Conservation (phyloP, 2,329 filamentous ascomycete species). For the Sphaerulina populicola region DNA sequence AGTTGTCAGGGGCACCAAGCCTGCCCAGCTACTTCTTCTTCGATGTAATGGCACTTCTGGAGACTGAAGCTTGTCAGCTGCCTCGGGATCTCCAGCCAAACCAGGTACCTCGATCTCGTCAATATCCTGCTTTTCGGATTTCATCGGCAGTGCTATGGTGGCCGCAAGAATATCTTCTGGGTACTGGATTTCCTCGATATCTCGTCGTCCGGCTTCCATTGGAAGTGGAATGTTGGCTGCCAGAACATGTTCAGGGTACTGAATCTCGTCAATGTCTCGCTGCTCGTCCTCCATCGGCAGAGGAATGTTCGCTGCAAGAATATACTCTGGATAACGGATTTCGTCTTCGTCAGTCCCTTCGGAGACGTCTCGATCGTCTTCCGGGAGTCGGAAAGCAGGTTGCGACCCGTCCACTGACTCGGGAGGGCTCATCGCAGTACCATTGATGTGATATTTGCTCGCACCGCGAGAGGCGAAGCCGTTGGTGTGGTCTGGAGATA, state of each 20-base stretch:
- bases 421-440: constrained; percentile 15
- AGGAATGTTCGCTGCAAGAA: constrained; percentile 53
- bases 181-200: constrained; percentile 62
- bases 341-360: constrained; percentile 44
- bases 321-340: constrained; percentile 44
- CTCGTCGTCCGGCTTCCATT: constrained; percentile 51
- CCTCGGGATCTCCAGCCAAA: constrained; percentile 57
- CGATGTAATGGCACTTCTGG: constrained; percentile 20
- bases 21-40: constrained; percentile 24
- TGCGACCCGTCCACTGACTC: constrained; percentile 22
- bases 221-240: constrained; percentile 59
- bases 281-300: constrained; percentile 55
- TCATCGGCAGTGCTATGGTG: constrained; percentile 59
- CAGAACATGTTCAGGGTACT: constrained; percentile 41
- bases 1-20: background rate
- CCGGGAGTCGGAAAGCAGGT: constrained; percentile 15
- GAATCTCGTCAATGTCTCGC: constrained; percentile 70
- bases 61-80: constrained; percentile 31
- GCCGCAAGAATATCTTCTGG: constrained; percentile 41
- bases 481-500: constrained; percentile 9
- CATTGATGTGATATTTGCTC: constrained; percentile 15
- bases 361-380: constrained; percentile 7
- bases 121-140: constrained; percentile 56
- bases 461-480: constrained; percentile 14
- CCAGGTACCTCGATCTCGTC: constrained; percentile 75